phyloP scores from a whole-genome alignment of 805 yeast genomes.

The Metschnikowia amazonensis region DNA sequence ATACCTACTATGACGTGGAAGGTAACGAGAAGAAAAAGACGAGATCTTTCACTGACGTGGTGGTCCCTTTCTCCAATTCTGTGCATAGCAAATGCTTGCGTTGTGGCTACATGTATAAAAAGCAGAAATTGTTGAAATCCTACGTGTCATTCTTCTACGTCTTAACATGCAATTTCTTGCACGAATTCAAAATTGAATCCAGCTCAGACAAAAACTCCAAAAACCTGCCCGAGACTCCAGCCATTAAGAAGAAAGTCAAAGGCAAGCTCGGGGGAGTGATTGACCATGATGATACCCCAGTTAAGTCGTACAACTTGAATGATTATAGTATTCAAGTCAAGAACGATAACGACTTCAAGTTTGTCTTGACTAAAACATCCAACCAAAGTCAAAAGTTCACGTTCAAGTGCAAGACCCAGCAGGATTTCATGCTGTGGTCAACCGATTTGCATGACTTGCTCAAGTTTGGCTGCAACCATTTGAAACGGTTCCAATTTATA shows the following conservation, averaged over 20 bases:
- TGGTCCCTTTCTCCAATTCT: conserved; percentile 33
- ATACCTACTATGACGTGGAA: conserved; percentile 19
- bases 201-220: conserved; percentile 13
- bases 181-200: conserved; percentile 37
- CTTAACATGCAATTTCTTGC: conserved; percentile 41
- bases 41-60: conserved; percentile 22
- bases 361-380: conserved; percentile 28
- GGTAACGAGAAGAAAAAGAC: conserved; percentile 18
- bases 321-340: conserved; percentile 32
- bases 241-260: conserved; percentile 20
- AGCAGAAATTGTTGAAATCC: conserved; percentile 39
- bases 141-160: conserved; percentile 36
- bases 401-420: conserved; percentile 43
- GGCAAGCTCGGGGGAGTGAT: conserved; percentile 39
- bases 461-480: conserved; percentile 40
- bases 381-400: conserved; percentile 30
- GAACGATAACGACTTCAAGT: conserved; percentile 33
- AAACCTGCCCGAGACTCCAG: conserved; percentile 10
- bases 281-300: conserved; percentile 38
- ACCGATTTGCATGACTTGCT: conserved; percentile 52
- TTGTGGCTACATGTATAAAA: conserved; percentile 39
- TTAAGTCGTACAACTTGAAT: conserved; percentile 40
- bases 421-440: conserved; percentile 50
- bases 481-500: conserved; percentile 48
- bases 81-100: conserved; percentile 39